These are phyloP conservation scores for Pichia scutulata DNA, from an alignment of 805 yeast species.

Conservation along the genomic window DNA sequence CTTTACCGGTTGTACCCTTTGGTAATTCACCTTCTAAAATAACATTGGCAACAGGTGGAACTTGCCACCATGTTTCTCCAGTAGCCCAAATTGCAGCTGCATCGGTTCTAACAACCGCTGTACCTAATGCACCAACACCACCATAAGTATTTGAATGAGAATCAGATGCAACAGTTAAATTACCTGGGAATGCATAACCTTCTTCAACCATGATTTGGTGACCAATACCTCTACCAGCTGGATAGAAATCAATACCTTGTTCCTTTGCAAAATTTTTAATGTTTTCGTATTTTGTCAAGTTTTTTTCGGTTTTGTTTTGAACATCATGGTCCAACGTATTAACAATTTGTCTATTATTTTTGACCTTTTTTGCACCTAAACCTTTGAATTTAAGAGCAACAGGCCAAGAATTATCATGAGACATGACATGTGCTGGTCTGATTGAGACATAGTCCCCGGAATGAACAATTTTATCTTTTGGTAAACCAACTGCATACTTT, in stretches of 20 bases:
- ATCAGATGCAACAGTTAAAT: constrained; percentile 92
- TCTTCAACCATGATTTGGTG: constrained; percentile 99
- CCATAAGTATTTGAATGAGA: constrained; percentile 98
- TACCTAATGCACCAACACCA: constrained; percentile 92
- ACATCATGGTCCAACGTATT: constrained; percentile 97
- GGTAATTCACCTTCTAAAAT: constrained; percentile 78
- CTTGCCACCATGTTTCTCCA: constrained; percentile 99
- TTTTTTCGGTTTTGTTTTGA: constrained; percentile 85
- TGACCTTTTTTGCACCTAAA: constrained; percentile 78
- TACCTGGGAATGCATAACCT: constrained; percentile 95
- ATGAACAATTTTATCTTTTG: constrained; percentile 66
- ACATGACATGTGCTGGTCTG: constrained; percentile 96
- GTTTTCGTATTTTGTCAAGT: constrained; percentile 77
- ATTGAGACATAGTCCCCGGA: constrained; percentile 95
- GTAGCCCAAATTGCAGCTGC: constrained; percentile 99
- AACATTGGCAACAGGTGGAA: constrained; percentile 96
- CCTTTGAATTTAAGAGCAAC: constrained; percentile 96
- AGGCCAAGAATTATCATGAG: constrained; percentile 99
- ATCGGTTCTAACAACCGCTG: constrained; percentile 97
- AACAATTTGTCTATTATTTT: constrained; percentile 85
- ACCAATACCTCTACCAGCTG: constrained; percentile 98
- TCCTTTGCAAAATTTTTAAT: constrained; percentile 83
- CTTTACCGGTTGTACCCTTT: constrained; percentile 88
- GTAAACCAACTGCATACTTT: constrained; percentile 79
- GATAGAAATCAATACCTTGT: constrained; percentile 93